Conservation (phyloP, 768 basidiomycete species). For the Tylopilus plumbeoviolaceoides region DNA sequence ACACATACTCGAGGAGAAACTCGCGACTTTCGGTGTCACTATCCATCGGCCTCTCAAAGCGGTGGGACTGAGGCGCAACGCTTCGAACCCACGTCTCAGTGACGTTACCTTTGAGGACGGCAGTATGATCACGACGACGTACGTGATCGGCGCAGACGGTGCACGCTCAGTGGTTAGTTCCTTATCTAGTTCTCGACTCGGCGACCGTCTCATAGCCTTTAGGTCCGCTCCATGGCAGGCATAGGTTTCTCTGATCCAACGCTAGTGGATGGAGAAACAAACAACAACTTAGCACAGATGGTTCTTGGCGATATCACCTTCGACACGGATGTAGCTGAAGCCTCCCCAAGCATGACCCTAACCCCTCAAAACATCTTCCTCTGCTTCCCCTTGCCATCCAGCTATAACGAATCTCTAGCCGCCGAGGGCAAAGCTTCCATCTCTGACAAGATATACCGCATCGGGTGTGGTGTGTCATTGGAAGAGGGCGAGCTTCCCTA, state of each 20-base stretch:
- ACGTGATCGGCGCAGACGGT: slow-evolving; percentile 42
- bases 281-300: slow-evolving; percentile 34
- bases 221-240: slow-evolving; percentile 41
- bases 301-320: slow-evolving; percentile 46
- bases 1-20: slow-evolving; percentile 29
- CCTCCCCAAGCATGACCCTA: slow-evolving; percentile 2
- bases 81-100: background rate
- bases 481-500: slow-evolving; percentile 33
- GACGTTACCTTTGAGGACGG: background rate
- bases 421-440: slow-evolving; percentile 1
- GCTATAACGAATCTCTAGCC: slow-evolving; percentile 19
- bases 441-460: slow-evolving; percentile 32
- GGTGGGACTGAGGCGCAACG: background rate
- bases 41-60: background rate
- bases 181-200: background rate
- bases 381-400: slow-evolving; percentile 32
- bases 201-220: background rate
- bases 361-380: slow-evolving; percentile 32
- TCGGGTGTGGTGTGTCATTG: slow-evolving; percentile 38
- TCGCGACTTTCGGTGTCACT: slow-evolving; percentile 21
- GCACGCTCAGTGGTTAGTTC: slow-evolving; percentile 11
- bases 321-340: slow-evolving; percentile 1
- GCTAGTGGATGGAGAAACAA: slow-evolving; percentile 19
- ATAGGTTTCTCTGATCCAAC: slow-evolving; percentile 35
- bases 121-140: background rate